Percentiles rank a stretch among this genome's conserved stretches.
These are phyloP conservation scores for Globisporangium solare DNA, from an alignment of 352 stramenopile species.

Conservation along the genomic window DNA sequence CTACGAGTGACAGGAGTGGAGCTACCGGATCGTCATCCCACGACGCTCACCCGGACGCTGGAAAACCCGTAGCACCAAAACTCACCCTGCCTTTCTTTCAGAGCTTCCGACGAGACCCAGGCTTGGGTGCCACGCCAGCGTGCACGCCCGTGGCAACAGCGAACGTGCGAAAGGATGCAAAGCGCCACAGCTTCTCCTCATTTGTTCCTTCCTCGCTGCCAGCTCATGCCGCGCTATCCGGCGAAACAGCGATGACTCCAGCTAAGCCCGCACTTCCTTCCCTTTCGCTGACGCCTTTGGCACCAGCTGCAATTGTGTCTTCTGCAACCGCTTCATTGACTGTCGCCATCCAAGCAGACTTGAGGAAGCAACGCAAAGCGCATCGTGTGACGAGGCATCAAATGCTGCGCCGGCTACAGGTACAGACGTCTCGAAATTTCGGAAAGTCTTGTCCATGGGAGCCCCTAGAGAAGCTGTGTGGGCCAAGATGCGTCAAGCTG, in stretches of 20 bases:
- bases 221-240: background rate
- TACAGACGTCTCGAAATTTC: slow-evolving; percentile 73
- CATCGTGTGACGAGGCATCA: background rate
- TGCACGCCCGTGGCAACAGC: slow-evolving; percentile 63
- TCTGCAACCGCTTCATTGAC: slow-evolving; percentile 1
- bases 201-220: slow-evolving; percentile 23
- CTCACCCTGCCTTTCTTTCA: slow-evolving; percentile 66
- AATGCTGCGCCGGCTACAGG: slow-evolving; percentile 5
- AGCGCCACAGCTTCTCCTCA: slow-evolving; percentile 55
- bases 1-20: background rate
- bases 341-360: slow-evolving; percentile 18
- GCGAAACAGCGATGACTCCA: too few species aligned
- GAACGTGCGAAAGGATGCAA: slow-evolving; percentile 65
- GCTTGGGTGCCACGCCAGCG: slow-evolving; percentile 50
- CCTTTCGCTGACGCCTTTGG: slow-evolving; percentile 18
- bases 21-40: background rate
- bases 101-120: slow-evolving; percentile 53
- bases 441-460: slow-evolving; percentile 90
- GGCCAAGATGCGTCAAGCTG: slow-evolving; percentile 65
- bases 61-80: slow-evolving; percentile 21
- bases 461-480: slow-evolving; percentile 67
- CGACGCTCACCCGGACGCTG: slow-evolving; percentile 4
- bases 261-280: slow-evolving; percentile 7
- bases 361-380: background rate
- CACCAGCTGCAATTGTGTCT: slow-evolving; percentile 6